Base-by-base conservation (phyloP, 306 rosid genomes). In the Cucurbita argyrosperma region DNA sequence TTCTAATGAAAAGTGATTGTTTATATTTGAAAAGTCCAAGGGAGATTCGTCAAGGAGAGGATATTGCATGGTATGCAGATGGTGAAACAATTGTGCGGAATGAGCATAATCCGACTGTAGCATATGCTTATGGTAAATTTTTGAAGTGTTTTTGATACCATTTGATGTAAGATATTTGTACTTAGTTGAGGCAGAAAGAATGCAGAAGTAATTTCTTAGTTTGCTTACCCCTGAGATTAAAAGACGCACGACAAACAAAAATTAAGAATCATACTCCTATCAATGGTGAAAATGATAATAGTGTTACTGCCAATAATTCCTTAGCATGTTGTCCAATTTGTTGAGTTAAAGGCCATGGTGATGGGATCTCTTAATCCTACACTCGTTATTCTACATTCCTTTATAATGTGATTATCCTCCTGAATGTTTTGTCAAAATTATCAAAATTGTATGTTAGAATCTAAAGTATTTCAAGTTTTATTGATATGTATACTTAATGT, bases 31-130 rank as follows among this genome's bases (percentile, higher is more conserved):
- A 60, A 64, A 87, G 90, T 84, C 97, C 86, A 1, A 82, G 97
- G 85, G 99, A 95, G 84, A 95, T 95, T 82, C 96, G 92, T 77
- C 96, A 87, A 55, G 99, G 96, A 63, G 99, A 95, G 84, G 97
- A 95, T 85, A 89, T 95, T 78, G 97, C 99, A 69, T 95, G 99
- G 99, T 95, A 91, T 83, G 97, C 99, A 13, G 99, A 95, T 54
- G 99, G 99, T 76, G 97, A 95, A 52, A 87, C 97, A 71, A 80
- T 89, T 38, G 88, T 95, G 81, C 88, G 97, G 74, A 95, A 85
- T 76, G 99, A 95, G 87, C 85, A 89, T 76, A 95, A 95, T 76
- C 96, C 96, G 0, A 80, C 99, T 75, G 82, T 87, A 81, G 99
- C 99, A 30, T 95, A 91, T 83, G 99, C 97, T 71, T 95, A 91